phyloP scores from a whole-genome alignment of 2,329 filamentous ascomycete species.

The Hypoxylon sp. region DNA sequence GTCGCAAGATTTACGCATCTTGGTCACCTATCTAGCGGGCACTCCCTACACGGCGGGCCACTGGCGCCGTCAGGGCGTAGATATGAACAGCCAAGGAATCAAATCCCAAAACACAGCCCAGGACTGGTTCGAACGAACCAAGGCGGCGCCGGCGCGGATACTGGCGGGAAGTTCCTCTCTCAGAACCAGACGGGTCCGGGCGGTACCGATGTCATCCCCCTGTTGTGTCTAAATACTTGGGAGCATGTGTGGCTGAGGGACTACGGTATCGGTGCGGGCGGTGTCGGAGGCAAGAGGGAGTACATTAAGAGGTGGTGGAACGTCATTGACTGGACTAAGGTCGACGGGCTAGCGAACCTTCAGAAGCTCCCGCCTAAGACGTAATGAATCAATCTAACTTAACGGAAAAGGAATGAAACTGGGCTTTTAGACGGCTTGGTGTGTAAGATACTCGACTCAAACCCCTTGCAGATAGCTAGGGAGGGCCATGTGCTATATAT shows the following conservation, averaged over 20 bases:
- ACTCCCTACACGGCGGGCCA: constrained; percentile 89
- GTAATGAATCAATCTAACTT: neutral
- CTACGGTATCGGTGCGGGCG: constrained; percentile 73
- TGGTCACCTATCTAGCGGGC: constrained; percentile 92
- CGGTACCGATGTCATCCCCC: constrained; percentile 77
- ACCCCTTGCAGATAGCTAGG: constrained; percentile 32
- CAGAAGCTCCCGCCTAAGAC: constrained; percentile 1
- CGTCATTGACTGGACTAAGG: constrained; percentile 85
- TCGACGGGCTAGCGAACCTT: constrained; percentile 63
- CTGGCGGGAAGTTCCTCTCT: constrained; percentile 42
- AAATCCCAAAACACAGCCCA: constrained; percentile 53
- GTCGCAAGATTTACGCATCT: constrained; percentile 71
- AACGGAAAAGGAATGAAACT: neutral
- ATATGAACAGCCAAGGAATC: constrained; percentile 76
- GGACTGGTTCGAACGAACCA: constrained; percentile 60
- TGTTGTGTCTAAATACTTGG: constrained; percentile 96
- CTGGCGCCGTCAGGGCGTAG: constrained; percentile 77
- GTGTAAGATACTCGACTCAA: constrained; percentile 41
- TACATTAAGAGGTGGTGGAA: constrained; percentile 91
- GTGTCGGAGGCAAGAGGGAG: constrained; percentile 78
- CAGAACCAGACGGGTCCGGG: constrained; percentile 68
- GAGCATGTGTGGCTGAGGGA: constrained; percentile 93
- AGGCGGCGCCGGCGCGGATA: constrained; percentile 48
- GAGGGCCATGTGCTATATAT: constrained; percentile 37
- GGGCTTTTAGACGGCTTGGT: constrained; percentile 9